Conservation (phyloP, 2,329 filamentous ascomycete species). For the Penicillium expansum region DNA sequence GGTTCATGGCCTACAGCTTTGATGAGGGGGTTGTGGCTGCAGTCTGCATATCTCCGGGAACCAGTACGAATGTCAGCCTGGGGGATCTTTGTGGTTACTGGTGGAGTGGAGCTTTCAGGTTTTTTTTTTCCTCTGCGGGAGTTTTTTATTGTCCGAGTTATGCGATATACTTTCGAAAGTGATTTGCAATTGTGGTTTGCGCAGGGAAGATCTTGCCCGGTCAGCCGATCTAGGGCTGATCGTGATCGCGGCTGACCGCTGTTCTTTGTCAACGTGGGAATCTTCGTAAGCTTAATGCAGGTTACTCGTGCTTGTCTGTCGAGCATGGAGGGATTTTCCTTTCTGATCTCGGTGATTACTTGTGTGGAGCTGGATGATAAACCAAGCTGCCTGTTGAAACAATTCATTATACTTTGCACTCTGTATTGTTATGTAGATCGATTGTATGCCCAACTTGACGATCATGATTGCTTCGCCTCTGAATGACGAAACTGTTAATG, state of each 20-base stretch:
- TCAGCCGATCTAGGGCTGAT: conserved; percentile 9
- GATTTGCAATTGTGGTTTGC: neutral
- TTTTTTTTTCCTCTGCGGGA: neutral
- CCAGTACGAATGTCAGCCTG: neutral
- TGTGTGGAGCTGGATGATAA: neutral
- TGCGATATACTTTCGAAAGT: neutral
- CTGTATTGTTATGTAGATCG: neutral
- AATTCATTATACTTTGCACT: neutral
- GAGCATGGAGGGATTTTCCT: neutral
- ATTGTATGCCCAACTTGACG: conserved; percentile 7
- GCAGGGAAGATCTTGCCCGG: neutral
- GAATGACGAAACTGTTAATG: neutral
- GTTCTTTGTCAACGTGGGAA: conserved; percentile 2
- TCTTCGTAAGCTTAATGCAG: conserved; percentile 7
- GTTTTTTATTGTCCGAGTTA: conserved; percentile 2
- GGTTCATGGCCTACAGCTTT: conserved; percentile 3
- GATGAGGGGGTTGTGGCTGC: neutral
- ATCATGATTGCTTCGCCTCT: conserved; percentile 2
- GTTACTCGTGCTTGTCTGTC: neutral
- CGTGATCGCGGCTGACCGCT: conserved; percentile 11
- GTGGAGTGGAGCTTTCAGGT: neutral
- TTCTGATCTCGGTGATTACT: neutral
- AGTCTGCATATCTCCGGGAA: conserved; percentile 3
- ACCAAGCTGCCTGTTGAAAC: conserved; percentile 1
- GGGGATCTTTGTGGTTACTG: neutral